Conservation (phyloP, 345 rosid genomes). For the Ceriops zippeliana region DNA sequence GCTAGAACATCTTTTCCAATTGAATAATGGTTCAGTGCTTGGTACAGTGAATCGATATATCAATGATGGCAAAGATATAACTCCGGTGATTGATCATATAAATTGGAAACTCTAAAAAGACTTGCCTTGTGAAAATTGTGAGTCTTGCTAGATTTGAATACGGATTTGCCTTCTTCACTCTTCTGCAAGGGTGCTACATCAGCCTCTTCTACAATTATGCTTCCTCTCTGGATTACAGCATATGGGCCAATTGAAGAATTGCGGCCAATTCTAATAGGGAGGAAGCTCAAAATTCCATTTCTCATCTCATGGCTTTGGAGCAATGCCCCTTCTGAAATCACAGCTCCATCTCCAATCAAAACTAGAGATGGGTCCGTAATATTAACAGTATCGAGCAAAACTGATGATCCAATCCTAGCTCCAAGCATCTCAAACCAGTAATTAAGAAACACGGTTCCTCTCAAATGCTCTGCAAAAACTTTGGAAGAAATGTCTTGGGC, state of each 20-base stretch:
- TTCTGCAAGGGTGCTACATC: conserved; percentile 49
- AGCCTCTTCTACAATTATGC: conserved; percentile 41
- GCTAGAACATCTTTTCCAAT: no score
- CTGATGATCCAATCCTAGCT: conserved; percentile 57
- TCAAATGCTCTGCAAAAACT: conserved; percentile 55
- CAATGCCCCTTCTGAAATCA: conserved; percentile 58
- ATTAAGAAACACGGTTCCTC: conserved; percentile 61
- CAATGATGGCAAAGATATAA: neutral
- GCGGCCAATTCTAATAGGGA: conserved; percentile 42
- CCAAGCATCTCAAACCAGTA: conserved; percentile 67
- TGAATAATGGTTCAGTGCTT: no score
- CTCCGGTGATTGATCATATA: neutral
- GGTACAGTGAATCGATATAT: no score
- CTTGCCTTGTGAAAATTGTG: conserved; percentile 29
- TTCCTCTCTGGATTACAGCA: conserved; percentile 61
- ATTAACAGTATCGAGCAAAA: conserved; percentile 52
- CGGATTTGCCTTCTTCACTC: conserved; percentile 36
- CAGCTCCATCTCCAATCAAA: conserved; percentile 58
- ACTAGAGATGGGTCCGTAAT: conserved; percentile 63
- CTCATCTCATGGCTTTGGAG: conserved; percentile 62
- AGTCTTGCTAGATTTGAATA: conserved; percentile 26
- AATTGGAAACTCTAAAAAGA: neutral
- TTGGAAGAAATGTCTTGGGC: conserved; percentile 52
- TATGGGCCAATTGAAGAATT: conserved; percentile 55
- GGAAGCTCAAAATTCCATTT: conserved; percentile 49